Percentiles rank a stretch among this genome's conserved stretches.
Conservation (phyloP, 2,329 filamentous ascomycete species). For the Alternaria sp. region DNA sequence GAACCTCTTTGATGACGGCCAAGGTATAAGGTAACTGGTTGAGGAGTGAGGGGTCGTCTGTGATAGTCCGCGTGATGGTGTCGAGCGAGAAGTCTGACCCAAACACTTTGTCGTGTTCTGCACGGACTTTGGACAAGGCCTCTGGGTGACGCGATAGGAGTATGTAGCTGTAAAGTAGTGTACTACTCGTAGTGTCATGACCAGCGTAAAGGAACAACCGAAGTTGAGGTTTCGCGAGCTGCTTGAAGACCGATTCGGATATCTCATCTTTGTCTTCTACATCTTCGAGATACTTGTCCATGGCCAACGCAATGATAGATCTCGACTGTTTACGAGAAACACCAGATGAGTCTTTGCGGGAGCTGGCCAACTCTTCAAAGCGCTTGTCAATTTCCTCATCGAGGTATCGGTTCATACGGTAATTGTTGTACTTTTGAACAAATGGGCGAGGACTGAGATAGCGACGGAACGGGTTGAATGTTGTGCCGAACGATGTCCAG, state of each 20-base stretch:
- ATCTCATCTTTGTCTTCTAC: slow-evolving; percentile 10
- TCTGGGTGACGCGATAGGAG: slow-evolving; percentile 31
- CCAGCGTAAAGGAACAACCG: slow-evolving; percentile 43
- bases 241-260: slow-evolving; percentile 16
- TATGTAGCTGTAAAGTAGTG: slow-evolving; percentile 32
- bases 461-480: slow-evolving; percentile 20
- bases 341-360: neutral
- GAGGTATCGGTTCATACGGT: slow-evolving; percentile 21
- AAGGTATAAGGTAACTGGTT: slow-evolving; percentile 36
- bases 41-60: slow-evolving; percentile 24
- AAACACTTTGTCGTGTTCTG: slow-evolving; percentile 39
- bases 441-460: slow-evolving; percentile 16
- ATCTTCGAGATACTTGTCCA: slow-evolving; percentile 11
- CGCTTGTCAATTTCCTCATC: slow-evolving; percentile 20
- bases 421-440: slow-evolving; percentile 16
- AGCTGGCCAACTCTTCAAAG: slow-evolving; percentile 14
- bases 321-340: neutral
- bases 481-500: slow-evolving; percentile 18
- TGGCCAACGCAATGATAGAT: slow-evolving; percentile 3
- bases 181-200: slow-evolving; percentile 37
- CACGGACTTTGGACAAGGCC: slow-evolving; percentile 27
- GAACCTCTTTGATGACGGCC: slow-evolving; percentile 45
- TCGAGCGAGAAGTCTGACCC: slow-evolving; percentile 20
- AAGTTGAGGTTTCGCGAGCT: slow-evolving; percentile 31
- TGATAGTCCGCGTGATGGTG: neutral